Conservation (phyloP, 257 asterid species). For the Solanum lignicaule region DNA sequence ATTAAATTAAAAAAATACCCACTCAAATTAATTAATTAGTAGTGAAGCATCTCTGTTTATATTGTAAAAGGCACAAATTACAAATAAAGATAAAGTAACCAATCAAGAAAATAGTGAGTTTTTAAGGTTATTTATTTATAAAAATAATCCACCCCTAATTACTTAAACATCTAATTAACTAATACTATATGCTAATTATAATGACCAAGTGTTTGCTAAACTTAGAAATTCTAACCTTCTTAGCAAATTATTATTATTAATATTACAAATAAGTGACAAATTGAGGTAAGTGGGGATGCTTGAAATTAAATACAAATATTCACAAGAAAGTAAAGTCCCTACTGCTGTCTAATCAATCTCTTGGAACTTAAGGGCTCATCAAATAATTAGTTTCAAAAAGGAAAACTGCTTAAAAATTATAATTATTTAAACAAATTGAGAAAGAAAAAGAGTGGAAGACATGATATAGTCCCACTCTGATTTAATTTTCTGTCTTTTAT, state of each 20-base stretch:
- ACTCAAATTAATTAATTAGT: neutral
- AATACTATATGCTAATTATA: neutral
- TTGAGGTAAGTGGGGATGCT: neutral
- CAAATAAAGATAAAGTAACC: neutral
- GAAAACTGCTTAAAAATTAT: neutral
- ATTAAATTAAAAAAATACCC: neutral
- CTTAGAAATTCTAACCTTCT: neutral
- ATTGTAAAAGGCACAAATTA: neutral
- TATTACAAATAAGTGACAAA: neutral
- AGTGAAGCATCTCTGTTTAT: neutral
- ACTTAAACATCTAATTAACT: neutral
- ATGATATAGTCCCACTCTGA: slow-evolving; percentile 16
- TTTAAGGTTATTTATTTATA: neutral
- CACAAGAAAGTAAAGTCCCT: slow-evolving; percentile 7
- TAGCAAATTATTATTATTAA: neutral
- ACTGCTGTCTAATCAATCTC: slow-evolving; percentile 13
- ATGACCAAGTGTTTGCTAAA: slow-evolving; percentile 4
- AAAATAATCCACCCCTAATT: neutral
- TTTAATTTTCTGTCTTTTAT: slow-evolving; percentile 4
- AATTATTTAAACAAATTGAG: neutral
- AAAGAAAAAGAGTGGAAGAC: slow-evolving; percentile 4
- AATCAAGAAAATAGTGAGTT: neutral
- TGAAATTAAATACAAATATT: neutral
- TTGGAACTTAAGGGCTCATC: slow-evolving; percentile 1
- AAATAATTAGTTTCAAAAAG: neutral